A percentile compares a stretch with the other conserved stretches of the same genome.
Conservation (phyloP, 176 grass and related monocot genomes). For the Sorghum bicolor region DNA sequence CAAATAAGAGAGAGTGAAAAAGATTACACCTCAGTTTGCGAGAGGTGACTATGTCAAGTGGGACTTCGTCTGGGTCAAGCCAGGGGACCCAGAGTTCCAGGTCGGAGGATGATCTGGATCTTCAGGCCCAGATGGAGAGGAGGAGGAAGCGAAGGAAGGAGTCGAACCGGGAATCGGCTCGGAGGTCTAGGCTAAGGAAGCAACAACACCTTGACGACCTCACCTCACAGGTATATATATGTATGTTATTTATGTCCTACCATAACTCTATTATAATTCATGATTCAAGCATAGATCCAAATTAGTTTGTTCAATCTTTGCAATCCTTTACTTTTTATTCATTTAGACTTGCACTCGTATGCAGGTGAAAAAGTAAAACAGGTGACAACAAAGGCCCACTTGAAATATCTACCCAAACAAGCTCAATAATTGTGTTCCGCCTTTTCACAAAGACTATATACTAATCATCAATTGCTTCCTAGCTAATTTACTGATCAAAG, state of each 20-base stretch:
- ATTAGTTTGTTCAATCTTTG: neutral
- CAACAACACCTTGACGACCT: slow-evolving; percentile 74
- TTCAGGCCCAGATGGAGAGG: slow-evolving; percentile 43
- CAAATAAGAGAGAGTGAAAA: slow-evolving; percentile 18
- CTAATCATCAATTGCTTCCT: neutral
- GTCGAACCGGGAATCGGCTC: slow-evolving; percentile 85
- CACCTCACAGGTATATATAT: slow-evolving; percentile 34
- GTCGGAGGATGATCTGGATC: slow-evolving; percentile 21
- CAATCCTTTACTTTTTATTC: neutral
- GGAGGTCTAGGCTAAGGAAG: slow-evolving; percentile 71
- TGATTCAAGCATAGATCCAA: neutral
- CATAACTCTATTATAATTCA: neutral
- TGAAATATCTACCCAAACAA: slow-evolving; percentile 30
- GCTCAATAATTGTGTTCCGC: slow-evolving; percentile 16
- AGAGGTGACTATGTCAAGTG: slow-evolving; percentile 57
- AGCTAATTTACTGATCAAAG: slow-evolving; percentile 3
- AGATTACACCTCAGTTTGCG: neutral
- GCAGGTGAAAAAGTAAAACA: slow-evolving; percentile 24
- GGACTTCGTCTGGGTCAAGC: slow-evolving; percentile 35
- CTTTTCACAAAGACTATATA: neutral
- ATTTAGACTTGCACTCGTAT: slow-evolving; percentile 14
- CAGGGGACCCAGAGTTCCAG: neutral
- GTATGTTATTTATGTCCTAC: neutral
- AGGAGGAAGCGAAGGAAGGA: slow-evolving; percentile 68
- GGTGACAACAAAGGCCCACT: slow-evolving; percentile 1